Evolutionary conservation across 2,329 filamentous ascomycete genomes (phyloP), one percentile per base, ranked within the genome.

Genomic region (Talaromyces pinophilus): DNA sequence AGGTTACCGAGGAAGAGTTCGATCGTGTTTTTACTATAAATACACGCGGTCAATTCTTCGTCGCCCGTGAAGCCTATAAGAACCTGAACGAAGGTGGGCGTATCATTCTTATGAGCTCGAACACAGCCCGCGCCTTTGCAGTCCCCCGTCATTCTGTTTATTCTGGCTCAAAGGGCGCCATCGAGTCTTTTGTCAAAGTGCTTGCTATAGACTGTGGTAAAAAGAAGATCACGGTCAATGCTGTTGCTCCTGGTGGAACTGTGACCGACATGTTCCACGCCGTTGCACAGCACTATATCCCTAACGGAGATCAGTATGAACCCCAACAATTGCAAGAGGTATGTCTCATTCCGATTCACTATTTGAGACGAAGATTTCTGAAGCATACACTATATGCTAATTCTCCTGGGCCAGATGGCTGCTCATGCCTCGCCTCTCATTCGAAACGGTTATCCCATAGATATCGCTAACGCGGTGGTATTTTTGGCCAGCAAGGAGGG

Each of bases 111-210:
- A 92, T 91, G 87, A 86, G 85, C 38, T 89, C 85, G 67, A 92
- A 91, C 76, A 89, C 89, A 0, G 78, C 89, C 77, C 78, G 89
- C 81, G 90, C 78, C 66, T 85, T 87, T 76, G 88, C 85, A 62
- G 88, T 92, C 17, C 88, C 88, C 68, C 86, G 87, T 74, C 90
- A 92, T 76, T 84, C 88, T 10, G 83, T 92, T 59, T 92, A 92
- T 82, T 90, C 89, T 19, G 90, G 87, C 13, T 87, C 84, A 77
- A 93, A 92, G 83, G 90, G 89, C 72, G 87, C 90, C 48, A 88
- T 92, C 67, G 90, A 92, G 79, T 88, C 88, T 7, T 91, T 92
- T 78, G 89, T 90, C 71, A 89, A 90, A 75, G 87, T 85, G 71
- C 90, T 92, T 79, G 88, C 90, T 5, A 88, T 84, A 75, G 88